A percentile compares a stretch with the other conserved stretches of the same genome.
These are phyloP conservation scores for Diplosphaera chodatii DNA, from an alignment of 139 green algal species.

Conservation along the genomic window DNA sequence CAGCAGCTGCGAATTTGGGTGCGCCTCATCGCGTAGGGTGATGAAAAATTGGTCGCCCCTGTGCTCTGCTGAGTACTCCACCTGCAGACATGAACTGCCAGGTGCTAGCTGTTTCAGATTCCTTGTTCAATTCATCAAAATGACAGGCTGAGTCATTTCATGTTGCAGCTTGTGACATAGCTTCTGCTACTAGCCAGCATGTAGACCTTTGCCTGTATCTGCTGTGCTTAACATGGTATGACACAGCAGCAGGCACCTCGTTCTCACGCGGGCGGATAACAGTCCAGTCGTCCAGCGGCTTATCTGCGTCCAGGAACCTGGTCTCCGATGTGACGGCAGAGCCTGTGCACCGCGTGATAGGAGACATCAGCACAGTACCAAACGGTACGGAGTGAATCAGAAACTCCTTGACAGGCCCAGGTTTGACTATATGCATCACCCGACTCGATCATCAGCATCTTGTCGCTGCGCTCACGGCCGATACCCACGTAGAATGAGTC, in stretches of 20 bases:
- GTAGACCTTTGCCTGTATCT: not conserved
- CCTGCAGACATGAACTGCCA: slow-evolving; percentile 16
- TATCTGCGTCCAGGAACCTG: slow-evolving; percentile 50
- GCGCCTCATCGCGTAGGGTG: slow-evolving; percentile 43
- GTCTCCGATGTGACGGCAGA: slow-evolving; percentile 70
- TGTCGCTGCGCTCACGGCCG: slow-evolving; percentile 38
- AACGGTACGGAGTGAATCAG: too few species aligned
- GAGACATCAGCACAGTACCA: not conserved
- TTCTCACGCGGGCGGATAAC: slow-evolving; percentile 50
- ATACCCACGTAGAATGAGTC: slow-evolving; percentile 74
- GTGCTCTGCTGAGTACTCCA: slow-evolving; percentile 66
- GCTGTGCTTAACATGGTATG: not conserved
- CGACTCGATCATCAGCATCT: slow-evolving; percentile 55
- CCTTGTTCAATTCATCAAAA: too few species aligned
- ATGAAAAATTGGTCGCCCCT: slow-evolving; percentile 52
- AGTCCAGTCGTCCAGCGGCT: slow-evolving; percentile 43
- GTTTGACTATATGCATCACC: slow-evolving; percentile 10
- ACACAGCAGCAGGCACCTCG: slow-evolving; percentile 5
- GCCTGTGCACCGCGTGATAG: slow-evolving; percentile 17
- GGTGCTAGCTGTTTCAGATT: too few species aligned
- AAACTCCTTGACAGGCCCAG: not conserved
- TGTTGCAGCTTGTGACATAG: slow-evolving; percentile 1
- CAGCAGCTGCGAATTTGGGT: slow-evolving; percentile 79
- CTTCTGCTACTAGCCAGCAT: not conserved
- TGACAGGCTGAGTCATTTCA: too few species aligned